phyloP scores from a whole-genome alignment of 2,329 filamentous ascomycete species.

The Zasmidium citrigriseum region DNA sequence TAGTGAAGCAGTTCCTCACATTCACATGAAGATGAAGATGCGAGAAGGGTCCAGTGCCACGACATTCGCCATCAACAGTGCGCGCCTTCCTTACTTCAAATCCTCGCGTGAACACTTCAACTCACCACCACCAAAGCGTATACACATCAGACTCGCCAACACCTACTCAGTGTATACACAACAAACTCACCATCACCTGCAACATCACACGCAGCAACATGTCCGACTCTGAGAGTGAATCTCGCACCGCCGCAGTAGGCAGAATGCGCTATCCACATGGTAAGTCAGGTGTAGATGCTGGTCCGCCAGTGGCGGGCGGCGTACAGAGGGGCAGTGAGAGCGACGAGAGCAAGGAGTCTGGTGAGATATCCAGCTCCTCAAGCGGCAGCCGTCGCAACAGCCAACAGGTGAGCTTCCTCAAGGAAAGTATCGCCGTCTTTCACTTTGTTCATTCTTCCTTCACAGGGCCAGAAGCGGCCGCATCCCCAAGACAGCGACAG shows the following conservation, averaged over 20 bases:
- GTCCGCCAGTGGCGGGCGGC: neutral
- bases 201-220: neutral
- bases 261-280: slow-evolving; percentile 8
- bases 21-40: no score
- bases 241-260: slow-evolving; percentile 7
- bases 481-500: neutral
- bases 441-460: slow-evolving; percentile 1
- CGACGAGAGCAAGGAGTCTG: slow-evolving; percentile 6
- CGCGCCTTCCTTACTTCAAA: neutral
- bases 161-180: no score
- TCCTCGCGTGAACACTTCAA: neutral
- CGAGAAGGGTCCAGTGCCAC: neutral
- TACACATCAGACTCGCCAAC: no score
- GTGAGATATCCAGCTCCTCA: slow-evolving; percentile 4
- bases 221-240: slow-evolving; percentile 11
- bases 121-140: no score
- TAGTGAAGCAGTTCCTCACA: no score
- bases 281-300: neutral
- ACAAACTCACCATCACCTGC: neutral
- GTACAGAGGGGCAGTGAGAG: neutral
- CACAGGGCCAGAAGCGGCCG: neutral
- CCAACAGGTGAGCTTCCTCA: slow-evolving; percentile 4
- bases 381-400: neutral
- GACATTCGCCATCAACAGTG: neutral
- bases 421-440: neutral